Conservation (phyloP, 352 stramenopile genomes). For the Phytopythium mirpurense region DNA sequence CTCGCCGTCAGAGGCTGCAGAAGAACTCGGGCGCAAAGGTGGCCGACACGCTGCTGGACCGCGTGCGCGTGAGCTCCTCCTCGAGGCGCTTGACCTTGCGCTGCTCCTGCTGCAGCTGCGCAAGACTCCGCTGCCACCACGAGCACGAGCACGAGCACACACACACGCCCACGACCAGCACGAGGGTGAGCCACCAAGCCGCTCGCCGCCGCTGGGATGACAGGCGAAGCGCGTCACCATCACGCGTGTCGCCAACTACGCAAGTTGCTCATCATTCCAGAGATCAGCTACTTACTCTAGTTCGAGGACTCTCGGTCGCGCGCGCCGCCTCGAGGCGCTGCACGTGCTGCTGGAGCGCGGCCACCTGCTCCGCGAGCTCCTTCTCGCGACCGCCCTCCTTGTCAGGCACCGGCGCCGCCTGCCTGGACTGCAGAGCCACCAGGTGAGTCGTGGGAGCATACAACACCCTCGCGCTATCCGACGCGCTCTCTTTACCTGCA, state of each 20-base stretch:
- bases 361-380: conserved; percentile 33
- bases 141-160: conserved; percentile 3
- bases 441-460: conserved; percentile 24
- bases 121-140: conserved; percentile 34
- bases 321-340: conserved; percentile 16
- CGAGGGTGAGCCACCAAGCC: conserved; percentile 9
- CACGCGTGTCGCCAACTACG: background rate
- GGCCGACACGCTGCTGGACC: conserved; percentile 32
- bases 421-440: conserved; percentile 13
- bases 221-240: background rate
- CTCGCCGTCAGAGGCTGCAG: conserved; percentile 41
- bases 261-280: no score
- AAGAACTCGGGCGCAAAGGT: conserved; percentile 55
- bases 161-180: conserved; percentile 8
- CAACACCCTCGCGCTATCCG: conserved; percentile 27
- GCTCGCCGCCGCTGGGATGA: background rate
- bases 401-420: conserved; percentile 3
- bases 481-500: conserved; percentile 51
- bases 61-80: conserved; percentile 46
- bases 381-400: conserved; percentile 14
- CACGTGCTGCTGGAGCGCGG: conserved; percentile 33
- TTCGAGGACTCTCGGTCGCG: background rate
- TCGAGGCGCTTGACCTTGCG: conserved; percentile 53
- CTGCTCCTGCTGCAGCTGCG: conserved; percentile 42
- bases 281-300: conserved; percentile 26